Evolutionary conservation across 129 eudicot genomes (phyloP), one percentile per base, ranked within the genome.

Genomic region (Chrysanthemum seticuspe): DNA sequence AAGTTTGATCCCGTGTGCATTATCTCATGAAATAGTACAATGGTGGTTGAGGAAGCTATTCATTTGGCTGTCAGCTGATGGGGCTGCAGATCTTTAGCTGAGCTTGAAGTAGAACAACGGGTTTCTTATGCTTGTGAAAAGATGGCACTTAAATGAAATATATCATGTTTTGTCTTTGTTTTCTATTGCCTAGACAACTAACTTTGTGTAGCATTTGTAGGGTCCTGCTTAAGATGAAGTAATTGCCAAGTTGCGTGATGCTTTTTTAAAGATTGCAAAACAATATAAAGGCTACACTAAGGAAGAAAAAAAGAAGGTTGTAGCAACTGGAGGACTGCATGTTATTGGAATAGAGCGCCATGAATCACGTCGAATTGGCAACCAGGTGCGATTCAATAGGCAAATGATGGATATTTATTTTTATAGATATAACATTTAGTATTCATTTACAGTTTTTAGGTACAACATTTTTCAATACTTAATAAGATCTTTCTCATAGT

Each of bases 271-370:
- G 76, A 85, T 90, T 83, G 94, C 79, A 72, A 85, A 83, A 82
- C 97, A 95, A 72, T 95, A 90, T 68, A 95, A 95, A 77, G 73
- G 75, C 60, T 90, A 79, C 86, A 90, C 94, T 1, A 88, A 88
- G 79, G 91, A 84, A 81, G 99, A 95, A 36, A 88, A 82, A 76
- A 80, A 81, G 77, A 85, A 90, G 96, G 99, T 95, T 74, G 97
- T 95, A 15, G 83, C 89, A 62, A 91, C 99, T 59, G 97, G 99
- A 64, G 99, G 99, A 47, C 96, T 95, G 76, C 99, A 95, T 83
- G 99, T 95, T 21, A 79, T 95, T 64, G 99, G 97, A 31, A 95
- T 97, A 70, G 99, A 95, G 80, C 99, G 99, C 70, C 99, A 95
- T 74, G 99, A 95, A 71, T 95, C 99, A 65, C 91, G 99, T 56